A percentile compares a stretch with the other conserved stretches of the same genome.
Conservation (phyloP, 495 filamentous ascomycete genomes). For the Gamarada debralockiae region DNA sequence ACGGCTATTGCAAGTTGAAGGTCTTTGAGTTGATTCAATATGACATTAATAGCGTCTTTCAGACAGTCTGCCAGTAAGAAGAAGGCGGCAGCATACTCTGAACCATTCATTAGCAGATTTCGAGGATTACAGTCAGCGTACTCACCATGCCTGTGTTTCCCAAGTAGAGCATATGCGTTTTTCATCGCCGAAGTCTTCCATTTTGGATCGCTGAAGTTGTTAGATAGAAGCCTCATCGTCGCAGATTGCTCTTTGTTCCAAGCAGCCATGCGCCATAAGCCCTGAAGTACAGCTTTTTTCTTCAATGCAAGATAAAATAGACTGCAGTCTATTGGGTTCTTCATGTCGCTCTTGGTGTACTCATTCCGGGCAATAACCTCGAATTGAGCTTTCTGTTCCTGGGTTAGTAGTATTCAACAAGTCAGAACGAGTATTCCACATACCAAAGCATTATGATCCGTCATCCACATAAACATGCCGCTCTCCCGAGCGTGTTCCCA, state of each 20-base stretch:
- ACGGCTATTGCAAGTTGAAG: conserved; percentile 89
- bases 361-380: conserved; percentile 89
- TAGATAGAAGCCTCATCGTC: conserved; percentile 72
- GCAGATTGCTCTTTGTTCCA: conserved; percentile 84
- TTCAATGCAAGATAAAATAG: conserved; percentile 85
- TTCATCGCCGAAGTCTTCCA: conserved; percentile 93
- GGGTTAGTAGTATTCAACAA: conserved; percentile 12
- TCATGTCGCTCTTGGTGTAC: conserved; percentile 82
- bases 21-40: conserved; percentile 79
- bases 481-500: conserved; percentile 85
- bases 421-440: background rate
- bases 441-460: conserved; percentile 71
- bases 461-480: conserved; percentile 95
- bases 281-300: conserved; percentile 89
- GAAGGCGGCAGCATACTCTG: conserved; percentile 93
- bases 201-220: conserved; percentile 80
- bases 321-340: conserved; percentile 91
- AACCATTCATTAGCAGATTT: background rate
- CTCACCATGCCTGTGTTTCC: conserved; percentile 82
- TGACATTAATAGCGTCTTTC: conserved; percentile 80
- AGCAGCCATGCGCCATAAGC: conserved; percentile 91
- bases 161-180: conserved; percentile 95
- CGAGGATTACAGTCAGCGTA: background rate
- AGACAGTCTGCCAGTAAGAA: conserved; percentile 88
- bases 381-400: conserved; percentile 65